Evolutionary conservation across 805 yeast genomes (phyloP).

Genomic region (Cyberlindnera veronae): DNA sequence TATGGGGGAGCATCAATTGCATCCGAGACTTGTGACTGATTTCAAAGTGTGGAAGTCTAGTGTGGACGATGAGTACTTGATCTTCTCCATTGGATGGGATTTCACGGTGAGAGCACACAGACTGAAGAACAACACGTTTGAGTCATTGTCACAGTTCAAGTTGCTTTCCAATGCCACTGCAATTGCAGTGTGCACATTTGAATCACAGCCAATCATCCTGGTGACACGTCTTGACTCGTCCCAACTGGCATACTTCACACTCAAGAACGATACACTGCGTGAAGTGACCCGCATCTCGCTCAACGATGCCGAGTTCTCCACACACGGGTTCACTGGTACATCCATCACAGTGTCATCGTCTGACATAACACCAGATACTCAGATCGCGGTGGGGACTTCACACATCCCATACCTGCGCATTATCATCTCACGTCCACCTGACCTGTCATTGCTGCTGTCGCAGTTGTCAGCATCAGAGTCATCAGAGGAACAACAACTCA

Average conservation of each 20-base stretch:
- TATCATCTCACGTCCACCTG: constrained; percentile 49
- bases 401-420: constrained; percentile 76
- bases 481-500: constrained; percentile 10
- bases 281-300: constrained; percentile 50
- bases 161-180: constrained; percentile 52
- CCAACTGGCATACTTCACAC: constrained; percentile 42
- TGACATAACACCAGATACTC: constrained; percentile 19
- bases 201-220: constrained; percentile 38
- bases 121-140: constrained; percentile 21
- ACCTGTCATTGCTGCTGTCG: not conserved
- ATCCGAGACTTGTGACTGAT: constrained; percentile 36
- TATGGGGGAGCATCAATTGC: constrained; percentile 30
- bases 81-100: constrained; percentile 64
- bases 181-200: constrained; percentile 34
- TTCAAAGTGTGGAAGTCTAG: constrained; percentile 24
- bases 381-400: constrained; percentile 65
- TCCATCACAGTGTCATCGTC: constrained; percentile 30
- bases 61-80: constrained; percentile 29
- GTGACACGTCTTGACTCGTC: constrained; percentile 61
- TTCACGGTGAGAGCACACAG: constrained; percentile 36
- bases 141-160: constrained; percentile 29
- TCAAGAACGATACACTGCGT: constrained; percentile 21
- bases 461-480: not conserved
- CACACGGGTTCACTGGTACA: constrained; percentile 61
- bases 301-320: constrained; percentile 70